Percentiles rank a stretch among this genome's conserved stretches.
These are phyloP conservation scores for Fusarium kyushuense DNA, from an alignment of 2,329 filamentous ascomycete genomes.

Conservation along the genomic window DNA sequence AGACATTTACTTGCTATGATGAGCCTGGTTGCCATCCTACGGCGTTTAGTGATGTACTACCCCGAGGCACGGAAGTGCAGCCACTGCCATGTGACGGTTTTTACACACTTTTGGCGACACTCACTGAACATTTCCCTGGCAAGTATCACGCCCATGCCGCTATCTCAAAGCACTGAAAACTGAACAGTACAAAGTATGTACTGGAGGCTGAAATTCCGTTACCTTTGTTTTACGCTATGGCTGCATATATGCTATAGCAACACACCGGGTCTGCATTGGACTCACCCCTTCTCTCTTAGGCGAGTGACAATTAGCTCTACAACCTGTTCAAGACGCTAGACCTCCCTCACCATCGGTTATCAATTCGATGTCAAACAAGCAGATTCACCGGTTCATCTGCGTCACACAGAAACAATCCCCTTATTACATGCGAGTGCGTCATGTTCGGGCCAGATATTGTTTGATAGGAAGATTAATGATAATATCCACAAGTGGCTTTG, in stretches of 20 bases:
- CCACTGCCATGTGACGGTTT: constrained; percentile 39
- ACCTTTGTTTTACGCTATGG: constrained; percentile 13
- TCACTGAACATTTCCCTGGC: constrained; percentile 1
- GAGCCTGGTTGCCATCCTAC: constrained; percentile 27
- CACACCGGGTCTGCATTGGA: constrained; percentile 4
- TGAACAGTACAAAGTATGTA: constrained; percentile 2
- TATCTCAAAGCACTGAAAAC: constrained; percentile 26
- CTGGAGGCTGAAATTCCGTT: constrained; percentile 31
- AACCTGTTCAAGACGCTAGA: constrained; percentile 13
- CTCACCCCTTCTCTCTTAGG: constrained; percentile 8
- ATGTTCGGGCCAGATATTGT: neutral
- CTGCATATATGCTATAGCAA: neutral
- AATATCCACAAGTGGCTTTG: neutral
- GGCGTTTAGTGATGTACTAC: constrained; percentile 31
- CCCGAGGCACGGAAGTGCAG: constrained; percentile 34
- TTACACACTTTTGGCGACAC: constrained; percentile 21
- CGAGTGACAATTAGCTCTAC: constrained; percentile 16
- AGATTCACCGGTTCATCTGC: constrained; percentile 22
- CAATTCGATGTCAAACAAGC: constrained; percentile 28
- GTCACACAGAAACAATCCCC: constrained; percentile 9
- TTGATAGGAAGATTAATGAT: neutral
- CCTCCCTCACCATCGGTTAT: constrained; percentile 27
- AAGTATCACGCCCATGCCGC: constrained; percentile 17
- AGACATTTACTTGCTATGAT: constrained; percentile 29
- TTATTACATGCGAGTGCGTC: constrained; percentile 1